phyloP scores from a whole-genome alignment of 805 yeast species.

The Candida piceae region DNA sequence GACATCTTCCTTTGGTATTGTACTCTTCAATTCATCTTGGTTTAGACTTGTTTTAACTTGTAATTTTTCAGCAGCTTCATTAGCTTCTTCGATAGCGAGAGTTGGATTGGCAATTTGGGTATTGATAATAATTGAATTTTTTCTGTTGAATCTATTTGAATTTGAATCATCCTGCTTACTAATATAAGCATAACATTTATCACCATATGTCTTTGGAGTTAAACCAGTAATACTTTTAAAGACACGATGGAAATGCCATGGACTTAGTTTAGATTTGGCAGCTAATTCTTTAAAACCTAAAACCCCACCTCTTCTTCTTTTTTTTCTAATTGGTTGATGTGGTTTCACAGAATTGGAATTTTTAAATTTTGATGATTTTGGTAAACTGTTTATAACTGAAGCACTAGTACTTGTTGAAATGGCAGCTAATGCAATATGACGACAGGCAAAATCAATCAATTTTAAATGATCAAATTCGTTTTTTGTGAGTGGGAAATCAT shows the following conservation, averaged over 20 bases:
- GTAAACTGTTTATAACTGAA: conserved; percentile 4
- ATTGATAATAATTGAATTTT: conserved; percentile 26
- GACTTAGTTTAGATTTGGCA: conserved; percentile 72
- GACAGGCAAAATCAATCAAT: conserved; percentile 71
- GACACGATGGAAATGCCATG: conserved; percentile 93
- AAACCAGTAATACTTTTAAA: conserved; percentile 81
- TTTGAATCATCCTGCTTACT: conserved; percentile 27
- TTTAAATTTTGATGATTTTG: background rate
- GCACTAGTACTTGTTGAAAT: conserved; percentile 21
- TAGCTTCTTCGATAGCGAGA: conserved; percentile 16
- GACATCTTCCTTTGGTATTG: too few species aligned
- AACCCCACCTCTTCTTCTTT: conserved; percentile 70
- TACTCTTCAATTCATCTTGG: too few species aligned
- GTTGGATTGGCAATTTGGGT: conserved; percentile 32
- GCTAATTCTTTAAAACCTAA: conserved; percentile 85
- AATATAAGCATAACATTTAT: conserved; percentile 65
- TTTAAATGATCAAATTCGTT: conserved; percentile 66
- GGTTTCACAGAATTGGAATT: conserved; percentile 8
- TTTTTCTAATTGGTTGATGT: conserved; percentile 30
- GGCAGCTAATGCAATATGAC: conserved; percentile 80
- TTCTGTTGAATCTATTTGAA: conserved; percentile 10
- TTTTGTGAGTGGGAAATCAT: conserved; percentile 35
- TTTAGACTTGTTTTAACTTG: too few species aligned
- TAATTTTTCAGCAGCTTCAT: conserved; percentile 1
- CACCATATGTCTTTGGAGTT: conserved; percentile 87